A percentile compares a stretch with the other conserved stretches of the same genome.
These are phyloP conservation scores for Leccinellum albellum DNA, from an alignment of 768 basidiomycete species.

Conservation along the genomic window DNA sequence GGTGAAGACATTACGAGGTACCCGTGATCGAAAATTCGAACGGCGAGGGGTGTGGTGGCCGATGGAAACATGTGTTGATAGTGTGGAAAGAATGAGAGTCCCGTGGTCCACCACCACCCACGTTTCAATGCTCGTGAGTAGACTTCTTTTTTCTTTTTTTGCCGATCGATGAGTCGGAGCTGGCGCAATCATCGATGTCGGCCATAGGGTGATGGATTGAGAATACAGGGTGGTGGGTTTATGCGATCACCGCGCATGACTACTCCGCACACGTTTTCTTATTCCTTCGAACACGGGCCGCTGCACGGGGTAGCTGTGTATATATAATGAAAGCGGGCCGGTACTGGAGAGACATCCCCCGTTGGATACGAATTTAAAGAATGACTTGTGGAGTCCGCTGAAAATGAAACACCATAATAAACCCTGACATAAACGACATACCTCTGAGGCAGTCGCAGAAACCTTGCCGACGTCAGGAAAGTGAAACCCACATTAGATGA, in stretches of 20 bases:
- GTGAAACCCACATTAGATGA: neutral
- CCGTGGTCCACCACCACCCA: neutral
- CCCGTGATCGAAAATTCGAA: neutral
- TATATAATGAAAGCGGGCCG: neutral
- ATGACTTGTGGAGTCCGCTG: neutral
- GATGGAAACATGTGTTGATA: neutral
- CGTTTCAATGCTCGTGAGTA: neutral
- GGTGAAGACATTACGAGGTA: neutral
- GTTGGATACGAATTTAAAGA: neutral
- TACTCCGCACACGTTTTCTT: neutral
- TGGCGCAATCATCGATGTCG: neutral
- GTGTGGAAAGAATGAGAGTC: neutral
- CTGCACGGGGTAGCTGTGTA: neutral
- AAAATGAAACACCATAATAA: neutral
- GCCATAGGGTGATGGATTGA: neutral
- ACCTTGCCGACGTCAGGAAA: neutral
- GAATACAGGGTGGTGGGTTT: neutral
- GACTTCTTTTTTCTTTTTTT: neutral
- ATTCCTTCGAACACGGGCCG: neutral
- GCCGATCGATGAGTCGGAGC: too few relatives aligned
- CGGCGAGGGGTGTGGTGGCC: neutral
- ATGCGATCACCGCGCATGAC: neutral
- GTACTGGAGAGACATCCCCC: neutral
- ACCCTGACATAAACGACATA: neutral
- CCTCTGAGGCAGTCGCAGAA: neutral